A percentile compares a stretch with the other conserved stretches of the same genome.
phyloP scores from a whole-genome alignment of 2,329 filamentous ascomycete genomes.

The Achaetomium macrosporum region DNA sequence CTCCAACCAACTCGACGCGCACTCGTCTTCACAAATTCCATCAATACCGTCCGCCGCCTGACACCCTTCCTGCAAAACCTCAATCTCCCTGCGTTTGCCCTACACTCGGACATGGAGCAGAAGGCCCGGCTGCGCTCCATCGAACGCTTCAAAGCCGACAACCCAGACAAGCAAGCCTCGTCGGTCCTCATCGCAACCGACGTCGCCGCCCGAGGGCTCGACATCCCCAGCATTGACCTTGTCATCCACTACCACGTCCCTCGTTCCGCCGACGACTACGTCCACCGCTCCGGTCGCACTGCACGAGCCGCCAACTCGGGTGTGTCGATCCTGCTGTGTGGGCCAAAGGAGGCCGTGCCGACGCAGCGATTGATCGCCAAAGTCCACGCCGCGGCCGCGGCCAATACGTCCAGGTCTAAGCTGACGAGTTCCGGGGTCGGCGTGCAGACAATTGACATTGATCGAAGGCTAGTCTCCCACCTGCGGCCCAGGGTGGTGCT shows the following conservation, averaged over 20 bases:
- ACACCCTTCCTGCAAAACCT: constrained; percentile 80
- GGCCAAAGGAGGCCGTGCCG: constrained; percentile 82
- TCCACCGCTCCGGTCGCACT: constrained; percentile 90
- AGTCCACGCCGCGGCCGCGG: constrained; percentile 62
- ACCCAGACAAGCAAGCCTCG: constrained; percentile 39
- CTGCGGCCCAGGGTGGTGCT: constrained; percentile 72
- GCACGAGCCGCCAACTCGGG: constrained; percentile 75
- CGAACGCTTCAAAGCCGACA: constrained; percentile 72
- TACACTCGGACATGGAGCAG: constrained; percentile 94
- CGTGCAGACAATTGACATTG: constrained; percentile 76
- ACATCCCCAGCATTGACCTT: constrained; percentile 83
- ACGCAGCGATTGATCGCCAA: constrained; percentile 80
- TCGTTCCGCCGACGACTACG: constrained; percentile 84
- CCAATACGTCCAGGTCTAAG: constrained; percentile 31
- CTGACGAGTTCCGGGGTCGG: constrained; percentile 47
- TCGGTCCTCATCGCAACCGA: constrained; percentile 82
- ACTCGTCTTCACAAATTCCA: constrained; percentile 92
- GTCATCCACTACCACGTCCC: constrained; percentile 96
- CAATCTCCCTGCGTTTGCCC: constrained; percentile 64
- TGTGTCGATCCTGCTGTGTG: constrained; percentile 80
- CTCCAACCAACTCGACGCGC: constrained; percentile 76
- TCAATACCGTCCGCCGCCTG: constrained; percentile 82
- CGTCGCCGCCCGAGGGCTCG: constrained; percentile 86
- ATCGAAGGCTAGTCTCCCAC: constrained; percentile 69
- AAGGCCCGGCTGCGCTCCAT: constrained; percentile 91